Conservation (phyloP, 1,284 basidiomycete genomes). For the Puccinia novopanici region DNA sequence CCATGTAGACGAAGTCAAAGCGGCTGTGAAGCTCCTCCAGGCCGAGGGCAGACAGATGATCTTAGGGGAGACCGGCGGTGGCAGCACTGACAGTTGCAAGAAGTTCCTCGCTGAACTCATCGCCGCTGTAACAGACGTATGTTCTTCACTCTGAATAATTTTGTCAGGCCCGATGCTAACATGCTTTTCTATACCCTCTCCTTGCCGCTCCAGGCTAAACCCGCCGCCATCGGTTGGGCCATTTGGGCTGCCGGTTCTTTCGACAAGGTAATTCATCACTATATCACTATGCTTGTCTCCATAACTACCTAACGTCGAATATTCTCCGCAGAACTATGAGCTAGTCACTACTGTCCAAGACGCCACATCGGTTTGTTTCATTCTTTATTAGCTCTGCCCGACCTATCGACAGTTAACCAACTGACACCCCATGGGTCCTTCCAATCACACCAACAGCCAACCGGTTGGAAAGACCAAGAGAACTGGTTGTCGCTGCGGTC, state of each 20-base stretch:
- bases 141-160: background rate
- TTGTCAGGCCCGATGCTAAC: background rate
- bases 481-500: conserved; percentile 14
- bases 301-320: background rate
- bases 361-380: conserved; percentile 1
- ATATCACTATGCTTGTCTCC: too few relatives aligned
- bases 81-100: conserved; percentile 20
- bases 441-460: background rate
- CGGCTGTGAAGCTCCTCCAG: background rate
- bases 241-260: conserved; percentile 41
- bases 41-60: conserved; percentile 25
- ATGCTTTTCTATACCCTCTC: background rate
- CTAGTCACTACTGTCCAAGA: conserved; percentile 14
- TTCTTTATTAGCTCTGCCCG: background rate
- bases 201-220: conserved; percentile 3
- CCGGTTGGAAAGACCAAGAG: conserved; percentile 1
- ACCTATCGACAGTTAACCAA: background rate
- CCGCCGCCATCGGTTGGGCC: background rate
- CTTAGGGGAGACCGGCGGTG: conserved; percentile 33
- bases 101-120: conserved; percentile 24
- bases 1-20: conserved; percentile 9
- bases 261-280: background rate
- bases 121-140: conserved; percentile 7
- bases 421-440: background rate
- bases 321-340: background rate